These are phyloP conservation scores for Trichophyton verrucosum DNA, from an alignment of 2,329 filamentous ascomycete species.

Conservation along the genomic window DNA sequence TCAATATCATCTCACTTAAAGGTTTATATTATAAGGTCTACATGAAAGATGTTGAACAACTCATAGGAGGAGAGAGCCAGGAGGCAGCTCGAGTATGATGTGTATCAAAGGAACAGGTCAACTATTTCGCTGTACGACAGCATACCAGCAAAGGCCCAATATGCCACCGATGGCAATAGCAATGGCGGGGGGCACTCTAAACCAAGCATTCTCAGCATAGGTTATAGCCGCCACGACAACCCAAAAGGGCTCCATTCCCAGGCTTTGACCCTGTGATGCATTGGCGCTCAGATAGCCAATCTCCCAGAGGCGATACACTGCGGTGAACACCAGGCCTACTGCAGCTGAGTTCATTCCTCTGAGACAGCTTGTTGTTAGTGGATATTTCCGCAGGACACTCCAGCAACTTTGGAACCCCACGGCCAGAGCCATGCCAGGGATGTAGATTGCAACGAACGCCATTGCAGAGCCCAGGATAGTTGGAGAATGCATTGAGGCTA, in stretches of 20 bases:
- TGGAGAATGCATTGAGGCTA: slow-evolving; percentile 22
- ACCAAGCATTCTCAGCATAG: slow-evolving; percentile 40
- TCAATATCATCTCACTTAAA: not conserved
- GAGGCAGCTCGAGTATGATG: not conserved
- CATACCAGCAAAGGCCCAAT: slow-evolving; percentile 39
- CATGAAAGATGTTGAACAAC: not conserved
- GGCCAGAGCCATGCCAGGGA: slow-evolving; percentile 26
- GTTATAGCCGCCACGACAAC: slow-evolving; percentile 45
- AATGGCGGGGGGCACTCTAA: slow-evolving; percentile 32
- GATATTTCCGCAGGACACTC: slow-evolving; percentile 36
- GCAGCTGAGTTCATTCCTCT: slow-evolving; percentile 49
- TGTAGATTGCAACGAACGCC: slow-evolving; percentile 36
- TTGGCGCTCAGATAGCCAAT: slow-evolving; percentile 46
- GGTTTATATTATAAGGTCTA: too few species aligned
- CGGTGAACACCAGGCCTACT: slow-evolving; percentile 51
- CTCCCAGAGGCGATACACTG: slow-evolving; percentile 51
- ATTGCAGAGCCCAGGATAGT: slow-evolving; percentile 39
- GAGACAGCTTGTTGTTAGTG: slow-evolving; percentile 39
- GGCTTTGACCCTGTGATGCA: slow-evolving; percentile 38
- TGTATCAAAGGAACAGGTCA: not conserved
- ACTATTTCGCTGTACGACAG: slow-evolving; percentile 22
- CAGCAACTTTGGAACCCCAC: slow-evolving; percentile 40
- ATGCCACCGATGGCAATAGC: slow-evolving; percentile 37
- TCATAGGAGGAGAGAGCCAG: not conserved
- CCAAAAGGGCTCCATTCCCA: slow-evolving; percentile 52